These are phyloP conservation scores for Hymenoscyphus fraxineus DNA, from an alignment of 2,329 filamentous ascomycete genomes.

Conservation along the genomic window DNA sequence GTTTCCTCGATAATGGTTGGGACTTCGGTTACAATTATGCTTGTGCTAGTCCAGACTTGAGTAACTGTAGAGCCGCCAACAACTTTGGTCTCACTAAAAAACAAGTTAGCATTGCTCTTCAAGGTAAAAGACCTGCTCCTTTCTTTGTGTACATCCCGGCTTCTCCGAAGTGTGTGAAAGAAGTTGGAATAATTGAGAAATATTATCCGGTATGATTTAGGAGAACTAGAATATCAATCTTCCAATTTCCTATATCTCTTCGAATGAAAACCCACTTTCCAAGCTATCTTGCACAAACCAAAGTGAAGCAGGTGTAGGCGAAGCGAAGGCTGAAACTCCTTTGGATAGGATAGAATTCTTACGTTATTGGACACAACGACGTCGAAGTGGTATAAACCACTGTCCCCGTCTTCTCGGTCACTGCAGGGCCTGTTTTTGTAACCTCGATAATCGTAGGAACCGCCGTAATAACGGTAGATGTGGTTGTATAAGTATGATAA, in stretches of 20 bases:
- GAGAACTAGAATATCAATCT: no score
- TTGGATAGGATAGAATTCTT: not conserved
- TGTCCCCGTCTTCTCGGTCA: not conserved
- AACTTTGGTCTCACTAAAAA: not conserved
- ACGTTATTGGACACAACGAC: constrained; percentile 7
- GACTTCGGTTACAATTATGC: constrained; percentile 13
- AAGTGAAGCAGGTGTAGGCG: no score
- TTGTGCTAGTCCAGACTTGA: constrained; percentile 7
- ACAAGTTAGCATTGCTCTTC: not conserved
- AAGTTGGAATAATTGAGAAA: no score
- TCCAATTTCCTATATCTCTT: no score
- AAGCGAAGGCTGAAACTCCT: no score
- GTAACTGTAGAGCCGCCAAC: constrained; percentile 7
- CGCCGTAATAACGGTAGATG: constrained; percentile 16
- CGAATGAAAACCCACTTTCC: no score
- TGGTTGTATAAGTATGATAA: constrained; percentile 42
- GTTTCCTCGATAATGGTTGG: constrained; percentile 16
- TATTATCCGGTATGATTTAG: no score
- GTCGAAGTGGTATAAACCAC: constrained; percentile 1
- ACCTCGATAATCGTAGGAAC: not conserved
- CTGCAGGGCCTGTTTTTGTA: not conserved
- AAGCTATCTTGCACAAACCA: no score
- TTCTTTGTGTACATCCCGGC: no score
- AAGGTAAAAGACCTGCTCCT: not conserved
- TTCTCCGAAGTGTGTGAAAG: no score